These are phyloP conservation scores for Collybiopsis confluens DNA, from an alignment of 768 basidiomycete genomes.

Conservation along the genomic window DNA sequence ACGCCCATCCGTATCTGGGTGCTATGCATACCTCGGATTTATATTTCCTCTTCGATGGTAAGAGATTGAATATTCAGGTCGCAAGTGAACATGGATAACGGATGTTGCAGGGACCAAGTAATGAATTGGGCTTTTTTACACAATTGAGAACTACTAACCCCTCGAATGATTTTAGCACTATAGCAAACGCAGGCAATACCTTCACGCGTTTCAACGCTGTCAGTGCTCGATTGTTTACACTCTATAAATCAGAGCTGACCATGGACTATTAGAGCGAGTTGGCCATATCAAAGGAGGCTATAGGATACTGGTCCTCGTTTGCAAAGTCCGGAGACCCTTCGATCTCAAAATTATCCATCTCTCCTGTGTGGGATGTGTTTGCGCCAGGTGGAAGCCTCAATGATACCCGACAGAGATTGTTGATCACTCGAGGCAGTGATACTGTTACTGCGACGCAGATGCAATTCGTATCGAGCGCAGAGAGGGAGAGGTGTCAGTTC, in stretches of 20 bases:
- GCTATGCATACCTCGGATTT: conserved; percentile 41
- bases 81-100: background rate
- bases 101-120: conserved; percentile 24
- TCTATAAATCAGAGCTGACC: background rate
- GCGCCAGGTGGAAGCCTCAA: background rate
- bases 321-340: conserved; percentile 26
- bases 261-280: conserved; percentile 27
- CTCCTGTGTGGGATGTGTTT: conserved; percentile 24
- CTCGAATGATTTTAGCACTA: conserved; percentile 19
- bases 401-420: conserved; percentile 15
- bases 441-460: conserved; percentile 22
- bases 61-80: conserved; percentile 5
- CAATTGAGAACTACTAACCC: background rate
- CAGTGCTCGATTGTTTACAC: conserved; percentile 1
- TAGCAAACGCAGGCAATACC: conserved; percentile 28
- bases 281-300: conserved; percentile 32
- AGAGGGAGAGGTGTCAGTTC: conserved; percentile 33
- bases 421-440: conserved; percentile 23
- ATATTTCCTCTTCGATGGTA: conserved; percentile 39
- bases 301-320: conserved; percentile 44
- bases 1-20: conserved; percentile 30
- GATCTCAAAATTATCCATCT: conserved; percentile 14
- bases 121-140: background rate
- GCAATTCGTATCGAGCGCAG: conserved; percentile 23
- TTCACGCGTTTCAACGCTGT: conserved; percentile 35